Percentiles rank a stretch among this genome's conserved stretches.
phyloP scores from a whole-genome alignment of 1,284 basidiomycete genomes.

The Cryptococcus amylolentus region DNA sequence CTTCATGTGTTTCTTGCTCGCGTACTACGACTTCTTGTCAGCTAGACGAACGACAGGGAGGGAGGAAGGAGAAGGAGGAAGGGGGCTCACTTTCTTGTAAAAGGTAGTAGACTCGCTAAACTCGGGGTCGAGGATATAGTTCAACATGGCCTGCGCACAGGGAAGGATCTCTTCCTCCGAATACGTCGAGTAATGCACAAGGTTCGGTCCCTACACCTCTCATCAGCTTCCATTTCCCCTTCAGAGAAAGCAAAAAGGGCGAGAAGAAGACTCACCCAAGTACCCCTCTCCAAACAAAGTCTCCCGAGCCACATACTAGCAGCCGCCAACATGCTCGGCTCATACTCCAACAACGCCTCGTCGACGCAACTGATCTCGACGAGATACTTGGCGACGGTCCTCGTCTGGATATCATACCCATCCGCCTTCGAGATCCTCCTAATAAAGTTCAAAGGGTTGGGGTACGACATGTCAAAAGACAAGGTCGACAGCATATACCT shows the following conservation, averaged over 20 bases:
- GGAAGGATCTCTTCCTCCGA: conserved; percentile 77
- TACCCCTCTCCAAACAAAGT: conserved; percentile 72
- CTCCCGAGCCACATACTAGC: conserved; percentile 89
- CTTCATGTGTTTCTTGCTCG: conserved; percentile 79
- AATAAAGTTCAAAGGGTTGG: conserved; percentile 90
- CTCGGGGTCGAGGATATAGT: conserved; percentile 73
- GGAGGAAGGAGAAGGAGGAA: neutral
- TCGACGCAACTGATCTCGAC: conserved; percentile 88
- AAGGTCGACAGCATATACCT: conserved; percentile 87
- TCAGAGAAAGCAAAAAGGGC: neutral
- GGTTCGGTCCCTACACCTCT: conserved; percentile 66
- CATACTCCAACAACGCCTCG: conserved; percentile 72
- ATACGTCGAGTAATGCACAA: conserved; percentile 90
- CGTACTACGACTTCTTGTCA: conserved; percentile 53
- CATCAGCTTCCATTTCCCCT: neutral
- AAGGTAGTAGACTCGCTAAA: conserved; percentile 66
- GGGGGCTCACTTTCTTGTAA: conserved; percentile 48
- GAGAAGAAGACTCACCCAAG: conserved; percentile 66
- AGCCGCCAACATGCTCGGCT: conserved; percentile 83
- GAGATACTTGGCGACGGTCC: conserved; percentile 89
- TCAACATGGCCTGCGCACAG: conserved; percentile 87
- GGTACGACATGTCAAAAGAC: conserved; percentile 87
- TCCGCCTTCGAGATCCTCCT: conserved; percentile 93
- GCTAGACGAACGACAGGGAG: neutral
- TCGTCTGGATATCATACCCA: conserved; percentile 84